phyloP scores from a whole-genome alignment of 2,329 filamentous ascomycete species.

The Cytospora leucostoma region DNA sequence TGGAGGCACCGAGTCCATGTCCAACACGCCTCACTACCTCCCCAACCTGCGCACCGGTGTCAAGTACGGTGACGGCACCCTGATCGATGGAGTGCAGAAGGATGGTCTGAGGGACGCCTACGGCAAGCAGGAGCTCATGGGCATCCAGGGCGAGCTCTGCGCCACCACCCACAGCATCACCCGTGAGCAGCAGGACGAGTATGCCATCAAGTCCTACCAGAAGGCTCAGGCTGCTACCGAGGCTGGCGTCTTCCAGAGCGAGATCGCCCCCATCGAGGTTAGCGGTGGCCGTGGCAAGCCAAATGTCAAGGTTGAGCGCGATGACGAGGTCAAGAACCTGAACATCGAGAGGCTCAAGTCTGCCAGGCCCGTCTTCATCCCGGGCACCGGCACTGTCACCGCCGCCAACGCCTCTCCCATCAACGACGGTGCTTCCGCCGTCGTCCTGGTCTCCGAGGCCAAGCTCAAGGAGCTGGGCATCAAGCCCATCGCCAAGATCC shows the following conservation, averaged over 20 bases:
- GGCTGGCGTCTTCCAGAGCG: slow-evolving; percentile 75
- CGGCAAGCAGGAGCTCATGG: slow-evolving; percentile 93
- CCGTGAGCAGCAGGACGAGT: slow-evolving; percentile 88
- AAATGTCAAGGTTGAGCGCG: slow-evolving; percentile 72
- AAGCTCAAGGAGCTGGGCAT: slow-evolving; percentile 90
- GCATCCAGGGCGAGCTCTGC: slow-evolving; percentile 88
- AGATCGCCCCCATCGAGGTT: slow-evolving; percentile 90
- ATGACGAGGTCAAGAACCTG: slow-evolving; percentile 96
- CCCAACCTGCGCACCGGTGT: slow-evolving; percentile 81
- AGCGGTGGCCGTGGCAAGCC: slow-evolving; percentile 90
- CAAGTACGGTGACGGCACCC: slow-evolving; percentile 89
- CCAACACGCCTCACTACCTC: slow-evolving; percentile 94
- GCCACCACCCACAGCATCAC: slow-evolving; percentile 78
- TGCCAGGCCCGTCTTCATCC: slow-evolving; percentile 81
- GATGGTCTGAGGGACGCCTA: slow-evolving; percentile 95
- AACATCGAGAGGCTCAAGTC: slow-evolving; percentile 80
- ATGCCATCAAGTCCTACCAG: slow-evolving; percentile 93
- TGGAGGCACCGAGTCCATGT: slow-evolving; percentile 97
- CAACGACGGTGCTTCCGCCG: slow-evolving; percentile 89
- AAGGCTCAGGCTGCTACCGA: slow-evolving; percentile 86
- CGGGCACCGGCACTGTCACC: slow-evolving; percentile 84
- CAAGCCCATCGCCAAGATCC: slow-evolving; percentile 93
- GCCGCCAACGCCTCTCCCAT: slow-evolving; percentile 95
- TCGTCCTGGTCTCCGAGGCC: slow-evolving; percentile 91
- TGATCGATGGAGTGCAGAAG: slow-evolving; percentile 90